phyloP scores from a whole-genome alignment of 2,329 filamentous ascomycete genomes.

The Aspergillus chevalieri region DNA sequence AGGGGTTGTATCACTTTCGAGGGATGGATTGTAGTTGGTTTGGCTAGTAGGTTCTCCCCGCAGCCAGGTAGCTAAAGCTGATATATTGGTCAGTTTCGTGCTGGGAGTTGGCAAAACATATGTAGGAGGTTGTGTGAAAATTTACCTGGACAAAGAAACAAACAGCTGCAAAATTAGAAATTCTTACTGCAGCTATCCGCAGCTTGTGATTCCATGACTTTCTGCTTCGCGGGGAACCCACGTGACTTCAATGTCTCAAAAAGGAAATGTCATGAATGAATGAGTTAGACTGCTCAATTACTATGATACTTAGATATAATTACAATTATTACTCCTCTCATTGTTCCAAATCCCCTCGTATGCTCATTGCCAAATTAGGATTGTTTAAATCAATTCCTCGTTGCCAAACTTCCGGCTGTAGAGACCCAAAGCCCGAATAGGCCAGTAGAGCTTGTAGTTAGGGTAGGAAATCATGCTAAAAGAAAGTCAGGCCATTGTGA shows the following conservation, averaged over 20 bases:
- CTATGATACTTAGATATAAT: not conserved
- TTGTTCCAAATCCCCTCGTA: no score
- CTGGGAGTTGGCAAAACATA: not conserved
- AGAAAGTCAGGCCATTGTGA: constrained; percentile 14
- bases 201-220: constrained; percentile 9
- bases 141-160: not conserved
- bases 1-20: not conserved
- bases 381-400: constrained; percentile 44
- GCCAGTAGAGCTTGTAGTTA: constrained; percentile 97
- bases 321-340: not conserved
- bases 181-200: not conserved
- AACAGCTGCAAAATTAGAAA: not conserved
- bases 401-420: constrained; percentile 69
- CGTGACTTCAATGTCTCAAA: constrained; percentile 3
- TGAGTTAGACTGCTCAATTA: not conserved
- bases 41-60: not conserved
- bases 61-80: not conserved
- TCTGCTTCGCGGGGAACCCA: constrained; percentile 9
- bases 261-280: not conserved
- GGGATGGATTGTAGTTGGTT: not conserved
- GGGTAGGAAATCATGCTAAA: constrained; percentile 92
- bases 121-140: not conserved
- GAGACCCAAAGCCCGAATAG: constrained; percentile 88
- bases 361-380: not conserved
- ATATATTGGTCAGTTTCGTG: no score